A percentile compares a stretch with the other conserved stretches of the same genome.
Conservation (phyloP, 1,284 basidiomycete genomes). For the Ganoderma lucidum region DNA sequence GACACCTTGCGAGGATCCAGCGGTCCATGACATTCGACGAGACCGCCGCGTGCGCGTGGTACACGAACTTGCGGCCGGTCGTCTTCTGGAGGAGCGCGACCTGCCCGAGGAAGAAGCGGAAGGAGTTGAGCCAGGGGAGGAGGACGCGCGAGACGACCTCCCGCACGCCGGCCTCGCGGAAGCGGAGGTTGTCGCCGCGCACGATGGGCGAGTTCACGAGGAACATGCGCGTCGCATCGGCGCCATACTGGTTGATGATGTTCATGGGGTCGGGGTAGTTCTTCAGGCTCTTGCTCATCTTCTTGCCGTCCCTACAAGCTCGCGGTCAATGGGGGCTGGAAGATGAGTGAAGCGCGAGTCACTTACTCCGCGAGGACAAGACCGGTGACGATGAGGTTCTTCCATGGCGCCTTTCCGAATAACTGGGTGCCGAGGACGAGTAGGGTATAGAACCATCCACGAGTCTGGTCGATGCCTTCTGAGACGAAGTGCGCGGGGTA, state of each 20-base stretch:
- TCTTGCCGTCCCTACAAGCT: slow-evolving; percentile 87
- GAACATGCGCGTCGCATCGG: slow-evolving; percentile 97
- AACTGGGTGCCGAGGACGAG: slow-evolving; percentile 96
- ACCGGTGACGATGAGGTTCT: slow-evolving; percentile 97
- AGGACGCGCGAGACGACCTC: slow-evolving; percentile 96
- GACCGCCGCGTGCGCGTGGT: slow-evolving; percentile 86
- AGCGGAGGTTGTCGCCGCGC: slow-evolving; percentile 96
- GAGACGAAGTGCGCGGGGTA: slow-evolving; percentile 99
- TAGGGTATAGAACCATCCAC: slow-evolving; percentile 99
- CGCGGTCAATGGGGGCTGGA: slow-evolving; percentile 13
- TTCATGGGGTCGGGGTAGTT: slow-evolving; percentile 99
- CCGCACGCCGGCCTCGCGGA: slow-evolving; percentile 98
- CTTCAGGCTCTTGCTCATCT: slow-evolving; percentile 98
- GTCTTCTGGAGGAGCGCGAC: slow-evolving; percentile 89
- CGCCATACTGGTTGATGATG: slow-evolving; percentile 93
- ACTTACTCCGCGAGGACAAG: slow-evolving; percentile 92
- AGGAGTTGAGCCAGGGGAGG: slow-evolving; percentile 98
- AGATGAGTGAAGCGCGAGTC: background rate
- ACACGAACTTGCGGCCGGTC: slow-evolving; percentile 82
- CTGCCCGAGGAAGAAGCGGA: slow-evolving; percentile 99
- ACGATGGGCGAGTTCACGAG: slow-evolving; percentile 99
- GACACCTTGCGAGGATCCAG: slow-evolving; percentile 98
- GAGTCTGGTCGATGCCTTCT: slow-evolving; percentile 95
- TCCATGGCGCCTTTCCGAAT: slow-evolving; percentile 95
- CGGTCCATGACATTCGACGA: slow-evolving; percentile 98